Percentiles rank a stretch among this genome's conserved stretches.
These are phyloP conservation scores for Paracorniculantispora psalliotae DNA, from an alignment of 2,329 filamentous ascomycete species.

Conservation along the genomic window DNA sequence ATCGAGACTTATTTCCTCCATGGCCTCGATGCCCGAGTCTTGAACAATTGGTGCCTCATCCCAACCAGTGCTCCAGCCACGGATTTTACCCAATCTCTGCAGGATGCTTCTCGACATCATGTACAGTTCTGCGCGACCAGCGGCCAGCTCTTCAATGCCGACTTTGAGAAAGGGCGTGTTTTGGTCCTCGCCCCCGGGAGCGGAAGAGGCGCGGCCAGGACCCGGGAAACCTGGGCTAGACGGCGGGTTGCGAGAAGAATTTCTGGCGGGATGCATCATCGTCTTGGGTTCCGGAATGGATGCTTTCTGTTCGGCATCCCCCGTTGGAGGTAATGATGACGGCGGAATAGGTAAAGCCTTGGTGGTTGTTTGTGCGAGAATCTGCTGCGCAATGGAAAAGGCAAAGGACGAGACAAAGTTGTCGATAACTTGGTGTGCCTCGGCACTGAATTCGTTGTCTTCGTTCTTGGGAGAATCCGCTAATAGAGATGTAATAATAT, in stretches of 20 bases:
- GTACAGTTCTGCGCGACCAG: slow-evolving; percentile 76
- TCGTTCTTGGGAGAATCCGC: slow-evolving; percentile 33
- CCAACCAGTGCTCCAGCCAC: slow-evolving; percentile 77
- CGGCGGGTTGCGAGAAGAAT: slow-evolving; percentile 52
- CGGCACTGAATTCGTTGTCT: slow-evolving; percentile 30
- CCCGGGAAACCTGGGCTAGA: slow-evolving; percentile 53
- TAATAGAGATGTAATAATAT: slow-evolving; percentile 62
- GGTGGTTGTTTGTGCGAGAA: slow-evolving; percentile 69
- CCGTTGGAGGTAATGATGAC: slow-evolving; percentile 44
- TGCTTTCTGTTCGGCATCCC: slow-evolving; percentile 54
- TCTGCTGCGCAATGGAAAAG: slow-evolving; percentile 70
- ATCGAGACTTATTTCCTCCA: slow-evolving; percentile 56
- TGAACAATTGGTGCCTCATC: slow-evolving; percentile 49
- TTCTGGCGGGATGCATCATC: slow-evolving; percentile 63
- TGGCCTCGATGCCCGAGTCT: slow-evolving; percentile 38
- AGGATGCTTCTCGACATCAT: slow-evolving; percentile 75
- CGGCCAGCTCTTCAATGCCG: slow-evolving; percentile 77
- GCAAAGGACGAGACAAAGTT: slow-evolving; percentile 74
- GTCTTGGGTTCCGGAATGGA: slow-evolving; percentile 64
- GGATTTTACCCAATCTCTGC: slow-evolving; percentile 64
- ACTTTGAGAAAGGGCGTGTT: slow-evolving; percentile 49
- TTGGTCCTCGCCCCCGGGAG: slow-evolving; percentile 34
- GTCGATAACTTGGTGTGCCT: slow-evolving; percentile 55
- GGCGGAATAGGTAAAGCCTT: slow-evolving; percentile 62
- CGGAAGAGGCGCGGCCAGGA: slow-evolving; percentile 33